Evolutionary conservation across 371 early-diverging fungal species (phyloP), one percentile per base, ranked within the genome.

Genomic region (Mucor circinelloides): DNA sequence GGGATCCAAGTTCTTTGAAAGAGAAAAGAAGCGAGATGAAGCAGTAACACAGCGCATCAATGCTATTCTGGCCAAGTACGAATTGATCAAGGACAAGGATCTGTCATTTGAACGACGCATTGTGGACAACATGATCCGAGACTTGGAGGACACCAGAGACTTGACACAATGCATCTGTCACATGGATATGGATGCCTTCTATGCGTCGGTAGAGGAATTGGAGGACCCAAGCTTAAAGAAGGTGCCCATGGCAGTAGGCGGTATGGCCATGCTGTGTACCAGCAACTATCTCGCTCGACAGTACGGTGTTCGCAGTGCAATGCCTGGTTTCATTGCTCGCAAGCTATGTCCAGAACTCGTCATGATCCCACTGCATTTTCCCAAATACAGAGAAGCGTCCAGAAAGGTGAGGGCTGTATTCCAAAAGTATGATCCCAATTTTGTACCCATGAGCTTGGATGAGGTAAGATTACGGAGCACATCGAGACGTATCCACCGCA

Each of bases 181-280:
- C 76, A 77, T 92, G 36, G 91, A 90, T 71, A 90, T 90, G 90
- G 85, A 83, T 57, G 88, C 92, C 1, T 93, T 90, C 56, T 93
- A 90, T 71, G 91, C 91, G 0, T 83, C 89, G 0, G 88, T 91
- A 2, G 92, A 93, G 76, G 89, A 89, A 75, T 78, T 89, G 4
- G 89, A 88, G 36, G 67, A 84, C 2, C 90, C 91, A 0, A 78
- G 71, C 15, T 42, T 88, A n/a, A 82, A 78, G 34, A 65, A 62
- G 7, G 73, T 83, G 31, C 91, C 93, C 2, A 88, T 92, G 88
- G 93, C 89, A 8, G 92, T 93, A 19, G 93, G 93, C 19, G 79
- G 76, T 7, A 71, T 76, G 57, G 67, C 76, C 3, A 90, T 91
- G 85, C 63, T 92, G 6, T 80, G 80, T 28, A 91, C 93, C 6